phyloP scores from a whole-genome alignment of 2,329 filamentous ascomycete genomes.

The Ceratocystiopsis sp. region DNA sequence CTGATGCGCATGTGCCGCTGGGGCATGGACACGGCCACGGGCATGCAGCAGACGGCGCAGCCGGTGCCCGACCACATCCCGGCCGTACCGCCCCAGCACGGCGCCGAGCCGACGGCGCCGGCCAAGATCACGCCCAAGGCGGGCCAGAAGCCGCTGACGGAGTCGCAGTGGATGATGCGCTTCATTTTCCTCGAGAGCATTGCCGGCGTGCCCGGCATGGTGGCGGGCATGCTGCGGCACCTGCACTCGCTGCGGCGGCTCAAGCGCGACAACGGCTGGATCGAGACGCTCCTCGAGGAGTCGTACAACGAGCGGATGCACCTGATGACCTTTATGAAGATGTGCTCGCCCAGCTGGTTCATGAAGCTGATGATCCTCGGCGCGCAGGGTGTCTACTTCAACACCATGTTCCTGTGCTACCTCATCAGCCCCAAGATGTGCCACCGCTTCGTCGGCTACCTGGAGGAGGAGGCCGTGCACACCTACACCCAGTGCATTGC shows the following conservation, averaged over 20 bases:
- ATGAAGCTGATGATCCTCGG: conserved; percentile 81
- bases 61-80: conserved; percentile 7
- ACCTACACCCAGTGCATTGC: conserved; percentile 83
- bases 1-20: conserved; percentile 61
- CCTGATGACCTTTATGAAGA: conserved; percentile 67
- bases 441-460: conserved; percentile 90
- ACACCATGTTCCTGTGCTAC: conserved; percentile 78
- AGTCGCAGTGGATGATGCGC: conserved; percentile 73
- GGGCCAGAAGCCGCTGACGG: conserved; percentile 49
- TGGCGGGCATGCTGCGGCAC: conserved; percentile 85
- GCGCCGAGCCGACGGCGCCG: conserved; percentile 25
- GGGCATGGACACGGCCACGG: conserved; percentile 68
- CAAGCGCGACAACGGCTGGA: conserved; percentile 92
- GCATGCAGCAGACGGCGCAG: conserved; percentile 52
- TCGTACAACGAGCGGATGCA: conserved; percentile 92
- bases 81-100: no score
- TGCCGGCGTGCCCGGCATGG: conserved; percentile 92
- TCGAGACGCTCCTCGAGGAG: conserved; percentile 80
- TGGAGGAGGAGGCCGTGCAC: conserved; percentile 92
- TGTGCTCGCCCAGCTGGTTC: conserved; percentile 66
- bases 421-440: conserved; percentile 73
- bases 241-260: conserved; percentile 68
- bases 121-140: conserved; percentile 23
- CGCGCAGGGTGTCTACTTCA: conserved; percentile 94
- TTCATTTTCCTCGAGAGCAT: conserved; percentile 92